These are phyloP conservation scores for Falciphora oryzae DNA, from an alignment of 2,329 filamentous ascomycete species.

Conservation along the genomic window DNA sequence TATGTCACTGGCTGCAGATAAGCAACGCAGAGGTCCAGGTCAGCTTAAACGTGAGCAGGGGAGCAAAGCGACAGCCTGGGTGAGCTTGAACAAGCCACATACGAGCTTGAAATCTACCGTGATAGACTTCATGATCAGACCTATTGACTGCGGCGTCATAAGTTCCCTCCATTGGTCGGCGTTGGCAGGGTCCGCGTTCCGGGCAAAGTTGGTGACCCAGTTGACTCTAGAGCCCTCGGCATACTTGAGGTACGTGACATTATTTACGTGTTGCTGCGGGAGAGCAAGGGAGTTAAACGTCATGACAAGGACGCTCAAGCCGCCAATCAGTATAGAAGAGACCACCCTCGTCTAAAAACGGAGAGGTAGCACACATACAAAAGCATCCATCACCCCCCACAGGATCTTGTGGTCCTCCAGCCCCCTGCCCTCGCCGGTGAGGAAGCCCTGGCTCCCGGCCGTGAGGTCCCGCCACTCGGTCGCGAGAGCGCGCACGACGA, in stretches of 20 bases:
- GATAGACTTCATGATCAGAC: conserved; percentile 75
- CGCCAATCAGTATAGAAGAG: not conserved
- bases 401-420: conserved; percentile 62
- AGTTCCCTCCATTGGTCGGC: conserved; percentile 61
- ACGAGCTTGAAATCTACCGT: conserved; percentile 86
- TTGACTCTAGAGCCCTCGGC: conserved; percentile 77
- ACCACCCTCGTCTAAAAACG: not conserved
- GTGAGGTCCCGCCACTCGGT: conserved; percentile 66
- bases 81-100: conserved; percentile 25
- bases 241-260: conserved; percentile 76
- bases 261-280: conserved; percentile 70
- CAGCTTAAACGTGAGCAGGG: not conserved
- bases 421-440: conserved; percentile 57
- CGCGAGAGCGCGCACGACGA: conserved; percentile 54
- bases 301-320: too few relatives aligned
- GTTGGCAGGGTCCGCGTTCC: conserved; percentile 55
- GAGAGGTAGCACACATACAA: conserved; percentile 23
- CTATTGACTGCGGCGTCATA: conserved; percentile 58
- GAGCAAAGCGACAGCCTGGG: not conserved
- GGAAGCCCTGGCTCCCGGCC: conserved; percentile 69
- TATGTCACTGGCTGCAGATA: conserved; percentile 66
- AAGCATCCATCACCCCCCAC: conserved; percentile 79
- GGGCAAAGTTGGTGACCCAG: conserved; percentile 67
- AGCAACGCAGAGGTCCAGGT: not conserved
- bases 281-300: not conserved